Percentiles rank a stretch among this genome's conserved stretches.
Evolutionary conservation across 805 yeast species (phyloP).

Genomic region (Metschnikowia lachancei): DNA sequence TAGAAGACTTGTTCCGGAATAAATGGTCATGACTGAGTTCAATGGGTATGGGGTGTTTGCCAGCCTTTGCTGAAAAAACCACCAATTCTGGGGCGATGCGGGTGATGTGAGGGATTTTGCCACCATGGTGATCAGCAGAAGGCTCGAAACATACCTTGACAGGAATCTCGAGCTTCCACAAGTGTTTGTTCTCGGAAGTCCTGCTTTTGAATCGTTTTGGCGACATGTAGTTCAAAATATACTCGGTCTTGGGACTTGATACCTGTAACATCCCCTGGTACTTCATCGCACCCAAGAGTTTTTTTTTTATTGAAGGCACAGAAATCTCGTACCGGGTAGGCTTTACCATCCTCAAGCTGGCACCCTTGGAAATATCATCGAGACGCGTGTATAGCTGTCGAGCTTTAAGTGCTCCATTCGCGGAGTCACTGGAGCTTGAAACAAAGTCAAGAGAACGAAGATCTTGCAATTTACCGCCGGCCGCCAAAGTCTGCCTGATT

Average conservation of each 20-base stretch:
- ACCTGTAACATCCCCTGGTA: slow-evolving; percentile 33
- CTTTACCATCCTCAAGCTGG: neutral
- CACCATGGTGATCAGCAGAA: slow-evolving; percentile 18
- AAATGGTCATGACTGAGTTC: slow-evolving; percentile 36
- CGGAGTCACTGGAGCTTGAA: neutral
- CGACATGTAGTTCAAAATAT: slow-evolving; percentile 26
- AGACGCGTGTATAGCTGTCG: slow-evolving; percentile 18
- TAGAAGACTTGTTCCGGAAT: slow-evolving; percentile 26
- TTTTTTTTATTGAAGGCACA: slow-evolving; percentile 30
- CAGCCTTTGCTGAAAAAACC: slow-evolving; percentile 31
- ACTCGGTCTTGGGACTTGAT: slow-evolving; percentile 31
- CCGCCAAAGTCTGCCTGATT: slow-evolving; percentile 13
- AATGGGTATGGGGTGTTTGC: slow-evolving; percentile 33
- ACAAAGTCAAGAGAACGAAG: neutral
- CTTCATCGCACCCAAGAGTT: slow-evolving; percentile 31
- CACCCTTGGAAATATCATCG: slow-evolving; percentile 2
- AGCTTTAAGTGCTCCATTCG: slow-evolving; percentile 10
- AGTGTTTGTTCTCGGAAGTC: slow-evolving; percentile 3
- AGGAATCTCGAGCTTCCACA: slow-evolving; percentile 29
- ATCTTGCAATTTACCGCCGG: neutral
- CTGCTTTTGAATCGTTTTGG: slow-evolving; percentile 20
- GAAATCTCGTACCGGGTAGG: slow-evolving; percentile 27
- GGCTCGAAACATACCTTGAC: slow-evolving; percentile 29
- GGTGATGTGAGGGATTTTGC: slow-evolving; percentile 7
- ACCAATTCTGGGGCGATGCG: slow-evolving; percentile 30